Evolutionary conservation across 2,329 filamentous ascomycete genomes (phyloP).

Genomic region (Endoconidiophora polonica): DNA sequence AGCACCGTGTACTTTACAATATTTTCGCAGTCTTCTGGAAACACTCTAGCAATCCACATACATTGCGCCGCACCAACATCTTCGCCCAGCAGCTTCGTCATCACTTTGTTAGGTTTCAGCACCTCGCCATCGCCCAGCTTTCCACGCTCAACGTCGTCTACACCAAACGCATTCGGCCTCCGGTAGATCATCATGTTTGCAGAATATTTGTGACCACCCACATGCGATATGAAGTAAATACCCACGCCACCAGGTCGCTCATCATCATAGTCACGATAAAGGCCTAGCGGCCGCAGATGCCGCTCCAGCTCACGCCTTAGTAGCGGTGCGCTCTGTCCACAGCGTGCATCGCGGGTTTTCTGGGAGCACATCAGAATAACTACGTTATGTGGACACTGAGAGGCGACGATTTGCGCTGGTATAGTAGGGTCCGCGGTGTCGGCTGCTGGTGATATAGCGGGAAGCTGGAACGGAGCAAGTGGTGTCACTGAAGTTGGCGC

Average conservation of each 20-base stretch:
- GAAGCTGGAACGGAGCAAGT: slow-evolving; percentile 28
- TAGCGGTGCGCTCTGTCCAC: slow-evolving; percentile 82
- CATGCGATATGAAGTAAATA: slow-evolving; percentile 91
- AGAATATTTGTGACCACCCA: slow-evolving; percentile 90
- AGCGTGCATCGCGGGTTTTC: slow-evolving; percentile 82
- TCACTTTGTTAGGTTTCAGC: slow-evolving; percentile 18
- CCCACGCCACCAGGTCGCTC: slow-evolving; percentile 80
- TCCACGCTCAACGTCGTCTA: slow-evolving; percentile 23
- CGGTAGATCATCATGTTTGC: slow-evolving; percentile 92
- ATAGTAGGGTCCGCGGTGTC: slow-evolving; percentile 18
- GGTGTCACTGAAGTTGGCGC: slow-evolving; percentile 59
- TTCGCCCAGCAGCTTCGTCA: slow-evolving; percentile 21
- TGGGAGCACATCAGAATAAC: slow-evolving; percentile 91
- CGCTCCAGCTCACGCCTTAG: slow-evolving; percentile 79
- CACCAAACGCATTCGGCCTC: slow-evolving; percentile 38
- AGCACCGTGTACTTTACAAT: slow-evolving; percentile 77
- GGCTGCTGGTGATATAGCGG: slow-evolving; percentile 19
- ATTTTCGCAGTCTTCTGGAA: slow-evolving; percentile 83
- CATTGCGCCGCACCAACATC: slow-evolving; percentile 60
- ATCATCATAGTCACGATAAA: slow-evolving; percentile 79
- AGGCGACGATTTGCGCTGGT: slow-evolving; percentile 17
- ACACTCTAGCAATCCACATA: slow-evolving; percentile 77
- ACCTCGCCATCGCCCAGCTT: slow-evolving; percentile 17
- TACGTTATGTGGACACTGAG: slow-evolving; percentile 62
- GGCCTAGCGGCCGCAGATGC: slow-evolving; percentile 65